These are phyloP conservation scores for Lipomyces starkeyi DNA, from an alignment of 805 yeast genomes.

Conservation along the genomic window DNA sequence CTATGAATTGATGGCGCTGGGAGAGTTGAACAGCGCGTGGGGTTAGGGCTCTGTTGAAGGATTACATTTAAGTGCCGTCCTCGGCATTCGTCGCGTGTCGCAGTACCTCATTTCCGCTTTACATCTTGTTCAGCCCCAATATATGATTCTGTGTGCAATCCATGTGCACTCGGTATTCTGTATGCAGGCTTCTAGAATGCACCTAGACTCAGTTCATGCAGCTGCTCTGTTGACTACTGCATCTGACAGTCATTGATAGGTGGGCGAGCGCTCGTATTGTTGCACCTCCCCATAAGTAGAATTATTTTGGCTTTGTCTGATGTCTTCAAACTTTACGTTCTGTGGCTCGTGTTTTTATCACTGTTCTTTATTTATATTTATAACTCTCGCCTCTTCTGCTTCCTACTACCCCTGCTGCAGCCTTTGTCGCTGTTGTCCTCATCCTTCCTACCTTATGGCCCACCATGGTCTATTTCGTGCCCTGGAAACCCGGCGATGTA, in stretches of 20 bases:
- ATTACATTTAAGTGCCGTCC: too few species aligned
- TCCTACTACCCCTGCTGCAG: background rate
- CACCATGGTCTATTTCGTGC: background rate
- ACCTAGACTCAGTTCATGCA: background rate
- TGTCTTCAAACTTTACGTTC: background rate
- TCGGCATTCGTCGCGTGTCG: background rate
- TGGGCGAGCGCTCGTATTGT: background rate
- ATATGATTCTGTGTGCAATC: background rate
- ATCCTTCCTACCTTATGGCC: background rate
- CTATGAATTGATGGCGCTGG: too few species aligned
- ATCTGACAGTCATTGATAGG: background rate
- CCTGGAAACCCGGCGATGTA: conserved; percentile 7
- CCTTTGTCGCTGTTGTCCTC: background rate
- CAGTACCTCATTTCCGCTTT: background rate
- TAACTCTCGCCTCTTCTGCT: background rate
- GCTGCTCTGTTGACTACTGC: background rate
- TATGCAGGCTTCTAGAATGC: background rate
- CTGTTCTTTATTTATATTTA: background rate
- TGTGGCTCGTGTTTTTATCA: background rate
- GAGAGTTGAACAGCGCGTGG: background rate
- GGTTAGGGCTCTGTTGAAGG: background rate
- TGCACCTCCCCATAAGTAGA: background rate
- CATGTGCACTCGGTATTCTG: background rate
- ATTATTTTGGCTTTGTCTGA: background rate
- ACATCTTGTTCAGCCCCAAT: background rate